phyloP scores from a whole-genome alignment of 2,329 filamentous ascomycete species.

The Talaromyces rugulosus region DNA sequence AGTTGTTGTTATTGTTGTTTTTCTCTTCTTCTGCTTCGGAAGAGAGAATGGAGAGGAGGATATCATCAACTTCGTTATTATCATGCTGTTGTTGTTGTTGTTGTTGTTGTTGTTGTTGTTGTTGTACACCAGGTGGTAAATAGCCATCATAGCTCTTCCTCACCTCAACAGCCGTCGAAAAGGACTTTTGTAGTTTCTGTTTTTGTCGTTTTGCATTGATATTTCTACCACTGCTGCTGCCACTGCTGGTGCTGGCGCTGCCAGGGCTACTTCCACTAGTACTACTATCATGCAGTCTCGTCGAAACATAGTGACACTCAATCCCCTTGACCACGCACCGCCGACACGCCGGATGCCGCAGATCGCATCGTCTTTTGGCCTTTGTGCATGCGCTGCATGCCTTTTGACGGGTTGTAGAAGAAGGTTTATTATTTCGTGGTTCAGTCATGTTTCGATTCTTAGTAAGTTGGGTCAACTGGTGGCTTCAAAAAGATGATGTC shows the following conservation, averaged over 20 bases:
- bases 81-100: too few species aligned
- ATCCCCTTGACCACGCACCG: slow-evolving; percentile 3
- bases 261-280: neutral
- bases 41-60: neutral
- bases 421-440: neutral
- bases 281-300: slow-evolving; percentile 5
- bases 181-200: neutral
- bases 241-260: neutral
- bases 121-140: too few species aligned
- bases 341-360: slow-evolving; percentile 12
- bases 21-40: neutral
- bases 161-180: neutral
- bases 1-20: neutral
- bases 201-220: neutral
- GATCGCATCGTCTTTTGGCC: slow-evolving; percentile 10
- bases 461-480: neutral
- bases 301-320: slow-evolving; percentile 8
- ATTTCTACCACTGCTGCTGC: neutral
- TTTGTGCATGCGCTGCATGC: slow-evolving; percentile 12
- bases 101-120: too few species aligned
- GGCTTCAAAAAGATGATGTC: neutral
- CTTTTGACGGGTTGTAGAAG: slow-evolving; percentile 6
- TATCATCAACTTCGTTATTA: neutral
- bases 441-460: neutral
- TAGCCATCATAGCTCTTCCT: neutral